Conservation (phyloP, 495 filamentous ascomycete genomes). For the Friedmanniomyces endolithicus region DNA sequence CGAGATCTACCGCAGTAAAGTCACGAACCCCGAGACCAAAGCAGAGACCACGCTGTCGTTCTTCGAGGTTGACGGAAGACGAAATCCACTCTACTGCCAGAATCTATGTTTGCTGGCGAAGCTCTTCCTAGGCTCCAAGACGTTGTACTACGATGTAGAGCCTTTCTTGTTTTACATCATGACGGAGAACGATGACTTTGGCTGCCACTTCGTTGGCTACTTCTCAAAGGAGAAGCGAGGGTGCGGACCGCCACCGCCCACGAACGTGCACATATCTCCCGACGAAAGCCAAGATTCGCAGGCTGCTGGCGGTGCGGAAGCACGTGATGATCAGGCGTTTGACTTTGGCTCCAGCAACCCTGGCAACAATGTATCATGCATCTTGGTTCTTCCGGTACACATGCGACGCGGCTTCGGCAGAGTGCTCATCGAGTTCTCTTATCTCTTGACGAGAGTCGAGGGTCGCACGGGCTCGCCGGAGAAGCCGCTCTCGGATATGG, state of each 20-base stretch:
- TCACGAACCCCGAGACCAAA: slow-evolving; percentile 18
- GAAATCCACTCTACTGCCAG: slow-evolving; percentile 95
- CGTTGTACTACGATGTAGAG: slow-evolving; percentile 95
- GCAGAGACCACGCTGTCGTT: slow-evolving; percentile 77
- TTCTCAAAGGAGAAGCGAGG: slow-evolving; percentile 96
- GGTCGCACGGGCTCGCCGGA: slow-evolving; percentile 92
- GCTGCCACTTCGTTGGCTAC: slow-evolving; percentile 96
- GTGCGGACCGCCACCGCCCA: slow-evolving; percentile 5
- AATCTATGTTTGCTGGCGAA: slow-evolving; percentile 94
- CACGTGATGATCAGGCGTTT: neutral
- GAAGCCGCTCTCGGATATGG: slow-evolving; percentile 96
- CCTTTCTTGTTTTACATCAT: slow-evolving; percentile 98
- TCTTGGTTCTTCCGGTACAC: slow-evolving; percentile 87
- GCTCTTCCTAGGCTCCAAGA: slow-evolving; percentile 92
- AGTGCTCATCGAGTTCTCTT: slow-evolving; percentile 94
- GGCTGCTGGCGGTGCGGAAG: slow-evolving; percentile 7
- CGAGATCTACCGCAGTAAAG: slow-evolving; percentile 70
- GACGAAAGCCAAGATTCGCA: slow-evolving; percentile 52
- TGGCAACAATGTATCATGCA: slow-evolving; percentile 88
- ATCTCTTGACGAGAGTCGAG: slow-evolving; percentile 85
- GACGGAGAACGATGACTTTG: slow-evolving; percentile 84
- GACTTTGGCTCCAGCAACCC: slow-evolving; percentile 14
- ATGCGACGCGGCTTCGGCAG: slow-evolving; percentile 96
- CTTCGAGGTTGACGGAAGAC: slow-evolving; percentile 93
- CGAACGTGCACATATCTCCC: neutral